Conservation (phyloP, 2,329 filamentous ascomycete genomes). For the Dothidotthia symphoricarpi region DNA sequence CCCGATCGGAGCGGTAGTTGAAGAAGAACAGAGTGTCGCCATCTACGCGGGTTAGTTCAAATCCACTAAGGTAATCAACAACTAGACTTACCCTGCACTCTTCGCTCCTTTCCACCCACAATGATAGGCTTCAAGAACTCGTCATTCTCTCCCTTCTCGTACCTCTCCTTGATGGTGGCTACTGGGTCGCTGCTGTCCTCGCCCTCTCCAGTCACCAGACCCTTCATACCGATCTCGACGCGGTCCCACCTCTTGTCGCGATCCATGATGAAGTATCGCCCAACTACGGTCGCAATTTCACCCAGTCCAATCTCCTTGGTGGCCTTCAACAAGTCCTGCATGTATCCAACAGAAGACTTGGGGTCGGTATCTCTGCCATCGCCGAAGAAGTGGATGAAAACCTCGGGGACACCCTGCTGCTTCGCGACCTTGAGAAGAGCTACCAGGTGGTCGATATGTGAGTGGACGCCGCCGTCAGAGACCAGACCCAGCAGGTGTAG, state of each 20-base stretch:
- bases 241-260: slow-evolving; percentile 99
- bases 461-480: slow-evolving; percentile 94
- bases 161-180: slow-evolving; percentile 81
- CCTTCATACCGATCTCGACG: slow-evolving; percentile 85
- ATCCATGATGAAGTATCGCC: slow-evolving; percentile 98
- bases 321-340: slow-evolving; percentile 79
- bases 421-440: slow-evolving; percentile 87
- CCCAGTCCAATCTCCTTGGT: slow-evolving; percentile 81
- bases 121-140: slow-evolving; percentile 99
- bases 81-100: slow-evolving; percentile 68
- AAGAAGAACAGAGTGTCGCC: slow-evolving; percentile 98
- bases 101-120: slow-evolving; percentile 78
- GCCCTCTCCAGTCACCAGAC: slow-evolving; percentile 79
- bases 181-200: slow-evolving; percentile 83
- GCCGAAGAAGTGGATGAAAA: slow-evolving; percentile 98
- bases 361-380: slow-evolving; percentile 97
- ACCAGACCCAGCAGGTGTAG: slow-evolving; percentile 90
- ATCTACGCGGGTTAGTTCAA: slow-evolving; percentile 54
- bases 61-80: slow-evolving; percentile 31
- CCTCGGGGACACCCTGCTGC: slow-evolving; percentile 79
- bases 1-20: slow-evolving; percentile 99
- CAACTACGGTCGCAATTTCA: slow-evolving; percentile 88
- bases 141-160: slow-evolving; percentile 84
- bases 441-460: slow-evolving; percentile 91
- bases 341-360: slow-evolving; percentile 84